Conservation (phyloP, 2,329 filamentous ascomycete genomes). For the Microsporum canis region DNA sequence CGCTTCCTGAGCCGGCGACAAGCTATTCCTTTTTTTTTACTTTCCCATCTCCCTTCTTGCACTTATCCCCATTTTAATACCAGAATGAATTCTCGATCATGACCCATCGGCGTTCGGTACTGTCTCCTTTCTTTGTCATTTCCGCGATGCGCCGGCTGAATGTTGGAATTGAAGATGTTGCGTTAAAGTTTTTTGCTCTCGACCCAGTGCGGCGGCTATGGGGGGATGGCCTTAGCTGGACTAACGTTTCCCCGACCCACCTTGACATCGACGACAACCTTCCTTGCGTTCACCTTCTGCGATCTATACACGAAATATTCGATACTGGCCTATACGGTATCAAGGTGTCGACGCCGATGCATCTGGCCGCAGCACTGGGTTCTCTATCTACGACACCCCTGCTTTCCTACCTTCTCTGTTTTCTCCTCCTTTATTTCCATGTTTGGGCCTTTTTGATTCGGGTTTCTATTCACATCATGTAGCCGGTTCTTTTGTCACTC, state of each 20-base stretch:
- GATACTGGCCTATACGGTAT: neutral
- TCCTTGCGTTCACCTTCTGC: neutral
- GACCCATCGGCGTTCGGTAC: neutral
- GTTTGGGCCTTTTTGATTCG: neutral
- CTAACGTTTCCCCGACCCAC: constrained; percentile 2
- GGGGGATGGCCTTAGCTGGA: constrained; percentile 2
- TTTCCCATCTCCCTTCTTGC: neutral
- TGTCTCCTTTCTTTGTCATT: neutral
- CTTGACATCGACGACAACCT: neutral
- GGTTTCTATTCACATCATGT: neutral
- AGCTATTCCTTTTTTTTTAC: neutral
- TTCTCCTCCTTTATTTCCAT: neutral
- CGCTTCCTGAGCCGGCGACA: neutral
- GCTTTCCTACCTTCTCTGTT: neutral
- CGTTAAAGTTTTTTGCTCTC: neutral
- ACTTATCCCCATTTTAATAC: neutral
- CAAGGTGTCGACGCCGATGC: neutral
- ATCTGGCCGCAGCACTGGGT: neutral
- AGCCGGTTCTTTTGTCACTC: neutral
- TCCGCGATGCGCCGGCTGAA: neutral
- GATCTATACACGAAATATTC: neutral
- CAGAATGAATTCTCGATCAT: constrained; percentile 1
- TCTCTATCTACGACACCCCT: neutral
- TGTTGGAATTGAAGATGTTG: neutral
- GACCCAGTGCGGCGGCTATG: neutral